Base-by-base conservation (phyloP, 2,329 filamentous ascomycete genomes). In the Incumbomyces delicatus region DNA sequence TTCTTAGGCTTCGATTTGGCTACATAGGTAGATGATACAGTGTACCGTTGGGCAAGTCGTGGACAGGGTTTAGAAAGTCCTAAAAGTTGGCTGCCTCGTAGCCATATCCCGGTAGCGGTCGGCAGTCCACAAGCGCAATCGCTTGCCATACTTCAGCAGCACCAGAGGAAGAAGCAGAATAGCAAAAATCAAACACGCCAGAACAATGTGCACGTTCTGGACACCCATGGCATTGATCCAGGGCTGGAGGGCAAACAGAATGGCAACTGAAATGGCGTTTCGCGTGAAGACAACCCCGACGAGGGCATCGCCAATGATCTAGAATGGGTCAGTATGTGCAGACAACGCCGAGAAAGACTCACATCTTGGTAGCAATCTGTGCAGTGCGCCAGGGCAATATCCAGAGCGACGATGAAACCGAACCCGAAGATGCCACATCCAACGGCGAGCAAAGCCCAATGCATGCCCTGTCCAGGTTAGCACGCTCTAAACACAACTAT, bases 301-400 rank as follows among this genome's bases (percentile, higher is more conserved):
- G 2, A 74, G 54, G 0, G 68, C 64, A 48, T 74, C 69, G 6
- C 65, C 70, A 38, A 73, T 61, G 29, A 74, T 68, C 62, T 73
- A 50, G 34, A 34, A 8, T 32, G 27, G 6, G 22, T 44, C 16
- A 41, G 41, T n/a, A 18, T 16, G 16, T n/a, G n/a, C n/a, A n/a
- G n/a, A n/a, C n/a, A n/a, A n/a, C n/a, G n/a, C n/a, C n/a, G n/a
- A 42, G 18, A 34, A 47, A 40, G 14, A 46, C 60, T 51, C 52
- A 63, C 55, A 44, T 60, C 57, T 34, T 54, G 54, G 43, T 61
- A 61, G n/a, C 58, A 51, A 48, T 62, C 60, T 2, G 57, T 61
- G 1, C 58, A 42, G 39, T 61, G 61, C 2, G 60, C 56, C 13
- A 62, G 46, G 1, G 57, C 49, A 33, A 53, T 50, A 44, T 56